Conservation (phyloP, 2,329 filamentous ascomycete genomes). For the Talaromyces sp. region DNA sequence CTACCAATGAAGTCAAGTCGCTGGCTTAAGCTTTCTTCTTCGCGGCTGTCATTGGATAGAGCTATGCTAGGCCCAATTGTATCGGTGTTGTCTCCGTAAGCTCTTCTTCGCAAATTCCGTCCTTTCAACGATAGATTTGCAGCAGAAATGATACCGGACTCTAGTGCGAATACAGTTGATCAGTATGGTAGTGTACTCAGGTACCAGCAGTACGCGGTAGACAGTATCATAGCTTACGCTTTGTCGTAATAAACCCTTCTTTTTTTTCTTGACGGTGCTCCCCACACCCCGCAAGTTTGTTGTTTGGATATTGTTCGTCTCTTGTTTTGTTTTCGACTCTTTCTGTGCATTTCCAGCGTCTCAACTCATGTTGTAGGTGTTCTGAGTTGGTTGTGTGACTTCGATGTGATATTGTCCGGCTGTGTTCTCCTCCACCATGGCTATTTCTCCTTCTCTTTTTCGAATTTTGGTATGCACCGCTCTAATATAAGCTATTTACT, state of each 20-base stretch:
- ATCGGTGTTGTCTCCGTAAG: background rate
- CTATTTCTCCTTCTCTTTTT: conserved; percentile 33
- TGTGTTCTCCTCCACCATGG: background rate
- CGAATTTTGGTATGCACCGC: background rate
- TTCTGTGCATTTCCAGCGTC: background rate
- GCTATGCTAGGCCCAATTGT: background rate
- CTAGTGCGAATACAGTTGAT: background rate
- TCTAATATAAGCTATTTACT: no score
- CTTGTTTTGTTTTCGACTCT: background rate
- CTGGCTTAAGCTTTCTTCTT: no score
- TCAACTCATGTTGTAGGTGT: background rate
- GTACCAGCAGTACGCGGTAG: background rate
- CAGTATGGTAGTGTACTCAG: background rate
- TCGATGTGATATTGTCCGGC: background rate
- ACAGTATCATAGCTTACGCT: background rate
- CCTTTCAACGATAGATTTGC: background rate
- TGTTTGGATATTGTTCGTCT: background rate
- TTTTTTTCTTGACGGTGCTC: background rate
- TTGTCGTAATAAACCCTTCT: background rate
- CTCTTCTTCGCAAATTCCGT: background rate
- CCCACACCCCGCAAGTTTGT: background rate
- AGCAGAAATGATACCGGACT: background rate
- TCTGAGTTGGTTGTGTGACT: background rate
- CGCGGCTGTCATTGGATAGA: no score
- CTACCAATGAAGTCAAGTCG: no score